A percentile compares a stretch with the other conserved stretches of the same genome.
phyloP scores from a whole-genome alignment of 495 filamentous ascomycete genomes.

The Neurospora discreta region DNA sequence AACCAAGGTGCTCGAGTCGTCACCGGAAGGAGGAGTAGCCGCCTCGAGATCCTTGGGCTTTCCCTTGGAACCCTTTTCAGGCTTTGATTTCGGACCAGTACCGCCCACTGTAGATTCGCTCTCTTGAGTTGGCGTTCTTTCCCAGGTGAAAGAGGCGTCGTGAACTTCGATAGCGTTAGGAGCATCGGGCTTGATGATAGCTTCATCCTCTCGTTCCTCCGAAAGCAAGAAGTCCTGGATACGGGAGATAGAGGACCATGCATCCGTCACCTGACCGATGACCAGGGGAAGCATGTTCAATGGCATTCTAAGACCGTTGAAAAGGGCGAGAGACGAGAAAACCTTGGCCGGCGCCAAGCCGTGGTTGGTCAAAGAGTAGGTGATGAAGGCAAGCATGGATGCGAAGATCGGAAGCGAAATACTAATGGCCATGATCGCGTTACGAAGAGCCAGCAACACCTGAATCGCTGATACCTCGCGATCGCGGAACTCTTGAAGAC shows the following conservation, averaged over 20 bases:
- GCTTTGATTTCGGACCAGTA: slow-evolving; percentile 21
- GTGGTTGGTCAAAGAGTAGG: slow-evolving; percentile 69
- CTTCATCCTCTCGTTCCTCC: slow-evolving; percentile 74
- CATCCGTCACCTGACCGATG: slow-evolving; percentile 81
- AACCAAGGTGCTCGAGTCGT: slow-evolving; percentile 42
- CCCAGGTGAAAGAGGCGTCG: slow-evolving; percentile 85
- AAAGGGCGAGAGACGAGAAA: slow-evolving; percentile 87
- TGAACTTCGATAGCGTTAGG: slow-evolving; percentile 61
- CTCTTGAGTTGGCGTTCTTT: slow-evolving; percentile 58
- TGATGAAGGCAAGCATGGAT: slow-evolving; percentile 92
- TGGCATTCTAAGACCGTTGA: slow-evolving; percentile 83
- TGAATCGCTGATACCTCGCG: slow-evolving; percentile 72
- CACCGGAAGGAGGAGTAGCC: slow-evolving; percentile 14
- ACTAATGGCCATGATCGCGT: slow-evolving; percentile 68
- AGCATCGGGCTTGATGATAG: slow-evolving; percentile 47
- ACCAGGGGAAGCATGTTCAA: slow-evolving; percentile 81
- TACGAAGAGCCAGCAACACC: slow-evolving; percentile 66
- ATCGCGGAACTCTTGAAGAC: slow-evolving; percentile 58
- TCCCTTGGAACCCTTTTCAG: slow-evolving; percentile 32
- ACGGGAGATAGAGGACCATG: slow-evolving; percentile 68
- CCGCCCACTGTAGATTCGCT: slow-evolving; percentile 29
- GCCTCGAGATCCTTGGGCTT: slow-evolving; percentile 18
- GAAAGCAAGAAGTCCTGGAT: slow-evolving; percentile 79
- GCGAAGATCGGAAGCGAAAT: slow-evolving; percentile 78
- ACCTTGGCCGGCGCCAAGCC: slow-evolving; percentile 60